Base-by-base conservation (phyloP, 2,329 filamentous ascomycete genomes). In the Curvularia hawaiiensis region DNA sequence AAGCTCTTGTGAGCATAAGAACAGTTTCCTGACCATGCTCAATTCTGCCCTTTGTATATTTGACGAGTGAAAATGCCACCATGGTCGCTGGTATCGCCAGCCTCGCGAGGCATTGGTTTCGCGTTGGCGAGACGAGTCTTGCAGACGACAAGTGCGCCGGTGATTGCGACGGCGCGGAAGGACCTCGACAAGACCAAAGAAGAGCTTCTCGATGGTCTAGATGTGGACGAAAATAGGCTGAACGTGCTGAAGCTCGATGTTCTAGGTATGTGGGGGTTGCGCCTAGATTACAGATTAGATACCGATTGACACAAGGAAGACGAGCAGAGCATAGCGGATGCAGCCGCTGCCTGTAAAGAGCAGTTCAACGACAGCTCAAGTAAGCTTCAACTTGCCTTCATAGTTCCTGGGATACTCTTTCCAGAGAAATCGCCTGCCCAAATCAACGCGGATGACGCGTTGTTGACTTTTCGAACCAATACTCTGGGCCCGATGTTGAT, bases 391-490 rank as follows among this genome's bases (percentile, higher is more conserved):
- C 83, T 94, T 43, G 85, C 85, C 2, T 85, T 92, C 66, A 84
- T 85, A 30, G 77, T 92, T 2, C 89, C 91, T 0, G 91, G 91
- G 0, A 80, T 93, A 38, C 82, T 95, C 11, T 83, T 84, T 64
- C 85, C 90, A 0, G 91, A 96, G 71, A 92, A 89, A 73, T 85
- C 86, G 1, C 89, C 88, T 0, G 65, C 76, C 0, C 87, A 90
- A 66, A 83, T 95, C 55, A 79, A 88, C 57, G 83, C 85, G 56
- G 80, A 79, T 20, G 72, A 80, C 35, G 86, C 89, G 18, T 78
- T 90, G n/a, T 78, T 86, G 45, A 92, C 85, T n/a, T 88, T 92
- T 75, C 82, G 82, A 51, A 84, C 90, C 58, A 96, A 95, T 73
- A 82, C 87, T 0, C 79, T 95, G 2, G 90, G 90, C 0, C 90